Evolutionary conservation across 2,329 filamentous ascomycete species (phyloP), one percentile per base, ranked within the genome.

Genomic region (Curvularia eragrostidis): DNA sequence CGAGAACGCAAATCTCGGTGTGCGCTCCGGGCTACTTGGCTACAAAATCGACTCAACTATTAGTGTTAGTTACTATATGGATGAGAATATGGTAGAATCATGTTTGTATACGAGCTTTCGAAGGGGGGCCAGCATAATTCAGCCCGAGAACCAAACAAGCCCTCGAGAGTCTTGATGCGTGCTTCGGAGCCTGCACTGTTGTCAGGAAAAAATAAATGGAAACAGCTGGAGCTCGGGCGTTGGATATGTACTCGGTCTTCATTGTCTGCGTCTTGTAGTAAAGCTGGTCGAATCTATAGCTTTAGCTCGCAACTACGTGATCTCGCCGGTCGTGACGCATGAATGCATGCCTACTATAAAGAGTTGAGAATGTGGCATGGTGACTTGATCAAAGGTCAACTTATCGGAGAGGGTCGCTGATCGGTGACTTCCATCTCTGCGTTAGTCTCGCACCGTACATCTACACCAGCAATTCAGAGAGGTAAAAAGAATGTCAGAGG

Each of bases 81-180:
- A 41, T 9, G 49, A 41, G 42, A 23, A 42, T n/a, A 42, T 48
- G 49, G 21, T 23, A 15, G 42, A 41, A 3, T 43, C 54, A 18
- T 53, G 6, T 43, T 56, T 18, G 18, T 34, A 9, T 5, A 28
- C 10, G 28, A 48, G 15, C 15, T 24, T 12, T 21, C 36, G 21
- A 26, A 24, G 19, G 15, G 15, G 6, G 5, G 1, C 34, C 5
- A 13, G 15, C 15, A 18, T 13, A 36, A 36, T 8, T 1, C n/a
- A 6, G 34, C 15, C 8, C 6, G 48, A 26, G 13, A 24, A 5
- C 19, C 7, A n/a, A 5, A 13, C 9, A 15, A 19, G 3, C 5
- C 1, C 18, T 4, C 18, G 18, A 34, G 19, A 15, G n/a, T 18
- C 12, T 6, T 5, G 23, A 12, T 18, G 30, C 2, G 6, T 18